Percentiles rank a stretch among this genome's conserved stretches.
Conservation (phyloP, 2,329 filamentous ascomycete species). For the Ascochyta pisi region DNA sequence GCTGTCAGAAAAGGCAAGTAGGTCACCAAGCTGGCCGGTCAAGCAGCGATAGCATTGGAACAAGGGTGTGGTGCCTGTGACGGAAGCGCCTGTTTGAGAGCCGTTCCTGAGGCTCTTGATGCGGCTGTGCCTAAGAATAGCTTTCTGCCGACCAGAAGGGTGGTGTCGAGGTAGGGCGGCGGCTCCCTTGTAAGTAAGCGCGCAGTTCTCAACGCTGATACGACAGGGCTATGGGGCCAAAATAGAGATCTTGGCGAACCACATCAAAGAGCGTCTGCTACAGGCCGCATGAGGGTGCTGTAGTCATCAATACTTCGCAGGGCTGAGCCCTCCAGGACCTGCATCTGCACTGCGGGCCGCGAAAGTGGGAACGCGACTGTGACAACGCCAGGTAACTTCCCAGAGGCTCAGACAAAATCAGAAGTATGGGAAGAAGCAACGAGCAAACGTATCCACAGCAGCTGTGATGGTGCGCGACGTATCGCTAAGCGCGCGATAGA, state of each 20-base stretch:
- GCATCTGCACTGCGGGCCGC: slow-evolving; percentile 24
- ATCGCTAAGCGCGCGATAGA: slow-evolving; percentile 16
- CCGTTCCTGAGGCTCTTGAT: slow-evolving; percentile 32
- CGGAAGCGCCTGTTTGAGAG: slow-evolving; percentile 49
- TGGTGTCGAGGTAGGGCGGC: slow-evolving; percentile 39
- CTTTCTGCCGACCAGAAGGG: slow-evolving; percentile 24
- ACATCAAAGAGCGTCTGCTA: slow-evolving; percentile 22
- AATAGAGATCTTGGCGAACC: slow-evolving; percentile 28
- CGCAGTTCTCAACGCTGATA: slow-evolving; percentile 35
- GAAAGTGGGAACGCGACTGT: slow-evolving; percentile 12
- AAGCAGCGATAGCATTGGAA: slow-evolving; percentile 34
- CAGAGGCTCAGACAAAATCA: not conserved
- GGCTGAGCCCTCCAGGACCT: slow-evolving; percentile 40
- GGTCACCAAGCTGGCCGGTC: slow-evolving; percentile 36
- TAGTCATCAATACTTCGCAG: slow-evolving; percentile 40
- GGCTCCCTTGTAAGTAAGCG: slow-evolving; percentile 29
- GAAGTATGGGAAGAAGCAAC: slow-evolving; percentile 2
- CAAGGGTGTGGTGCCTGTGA: slow-evolving; percentile 33
- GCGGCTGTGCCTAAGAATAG: slow-evolving; percentile 49
- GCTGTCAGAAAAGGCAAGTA: slow-evolving; percentile 40
- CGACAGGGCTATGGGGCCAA: slow-evolving; percentile 27
- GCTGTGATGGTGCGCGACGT: slow-evolving; percentile 1
- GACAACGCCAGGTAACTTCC: not conserved
- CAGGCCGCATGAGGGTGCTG: slow-evolving; percentile 22
- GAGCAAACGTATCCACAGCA: slow-evolving; percentile 5